Conservation (phyloP, 495 filamentous ascomycete species). For the Penicillium cosmopolitanum region DNA sequence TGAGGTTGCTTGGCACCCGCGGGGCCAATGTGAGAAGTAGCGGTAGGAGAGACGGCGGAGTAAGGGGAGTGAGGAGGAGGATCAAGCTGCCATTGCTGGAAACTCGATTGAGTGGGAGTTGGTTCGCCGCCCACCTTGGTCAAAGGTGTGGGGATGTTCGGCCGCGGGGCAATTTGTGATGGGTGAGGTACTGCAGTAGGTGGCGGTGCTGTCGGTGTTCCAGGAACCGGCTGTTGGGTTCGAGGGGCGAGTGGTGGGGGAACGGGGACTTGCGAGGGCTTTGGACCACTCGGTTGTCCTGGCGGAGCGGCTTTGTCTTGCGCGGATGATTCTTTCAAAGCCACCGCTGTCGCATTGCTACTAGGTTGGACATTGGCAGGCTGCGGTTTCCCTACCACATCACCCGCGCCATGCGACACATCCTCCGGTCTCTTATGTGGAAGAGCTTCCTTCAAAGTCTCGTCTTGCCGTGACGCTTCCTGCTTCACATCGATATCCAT, state of each 20-base stretch:
- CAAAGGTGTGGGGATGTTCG: constrained; percentile 19
- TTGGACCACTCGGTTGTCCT: constrained; percentile 34
- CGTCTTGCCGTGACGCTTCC: constrained; percentile 24
- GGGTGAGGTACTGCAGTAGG: constrained; percentile 26
- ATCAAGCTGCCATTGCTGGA: constrained; percentile 49
- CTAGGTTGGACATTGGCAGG: not conserved
- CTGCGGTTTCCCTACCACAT: not conserved
- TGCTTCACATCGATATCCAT: constrained; percentile 42
- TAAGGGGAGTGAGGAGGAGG: constrained; percentile 43
- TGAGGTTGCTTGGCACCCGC: constrained; percentile 25
- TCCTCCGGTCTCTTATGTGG: not conserved
- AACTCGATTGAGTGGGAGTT: constrained; percentile 37
- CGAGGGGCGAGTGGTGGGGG: constrained; percentile 35
- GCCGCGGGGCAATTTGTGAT: constrained; percentile 31
- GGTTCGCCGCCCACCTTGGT: constrained; percentile 22
- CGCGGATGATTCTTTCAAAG: not conserved
- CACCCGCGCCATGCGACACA: not conserved
- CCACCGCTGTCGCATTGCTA: not conserved
- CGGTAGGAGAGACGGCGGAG: constrained; percentile 31
- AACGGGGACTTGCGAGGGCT: constrained; percentile 26
- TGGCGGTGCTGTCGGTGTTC: constrained; percentile 26
- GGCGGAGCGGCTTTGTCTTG: constrained; percentile 25
- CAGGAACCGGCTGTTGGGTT: constrained; percentile 23
- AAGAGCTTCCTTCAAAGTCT: constrained; percentile 9
- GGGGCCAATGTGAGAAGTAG: constrained; percentile 18